Base-by-base conservation (phyloP, 768 basidiomycete species). In the Naganishia antarctica region DNA sequence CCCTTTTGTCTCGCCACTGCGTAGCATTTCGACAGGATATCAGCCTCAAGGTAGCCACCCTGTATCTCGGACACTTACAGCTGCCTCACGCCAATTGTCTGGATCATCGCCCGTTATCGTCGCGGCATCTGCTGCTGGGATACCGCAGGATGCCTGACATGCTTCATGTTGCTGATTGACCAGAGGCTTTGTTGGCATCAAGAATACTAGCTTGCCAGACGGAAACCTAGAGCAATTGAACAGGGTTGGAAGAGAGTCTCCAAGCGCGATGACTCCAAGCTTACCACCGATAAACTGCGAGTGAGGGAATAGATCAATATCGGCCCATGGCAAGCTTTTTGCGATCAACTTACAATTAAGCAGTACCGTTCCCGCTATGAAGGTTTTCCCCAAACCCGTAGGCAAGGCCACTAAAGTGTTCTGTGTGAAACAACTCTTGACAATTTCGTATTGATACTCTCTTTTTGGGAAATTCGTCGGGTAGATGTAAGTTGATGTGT, bases 291-390 rank as follows among this genome's bases (percentile, higher is more conserved):
- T 91, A 94, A 74, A 84, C 90, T 91, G 66, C 21, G 34, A 40
- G 66, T 64, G 66, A 65, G 71, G 69, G 61, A 70, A 66, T 31
- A 26, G 37, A 26, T n/a, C n/a, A n/a, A n/a, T n/a, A n/a, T n/a
- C n/a, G n/a, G n/a, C n/a, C n/a, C n/a, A n/a, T n/a, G n/a, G n/a
- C n/a, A n/a, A n/a, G n/a, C n/a, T n/a, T n/a, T n/a, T n/a, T n/a
- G n/a, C n/a, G n/a, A 58, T n/a, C 18, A 43, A 72, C 83, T 71
- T 70, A 91, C 91, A 94, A 72, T 93, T 94, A 29, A 93, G 79
- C 94, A 99, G 97, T 23, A 99, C 84, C 2, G 90, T 91, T 0
- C 94, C 92, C 3, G 96, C 96, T 65, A 99, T 88, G 71, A 99
- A 98, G 0, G 96, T 99, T 79, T 99, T 99, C 16, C 96, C 96